phyloP scores from a whole-genome alignment of 345 rosid species.

The Anastatica hierochuntica region DNA sequence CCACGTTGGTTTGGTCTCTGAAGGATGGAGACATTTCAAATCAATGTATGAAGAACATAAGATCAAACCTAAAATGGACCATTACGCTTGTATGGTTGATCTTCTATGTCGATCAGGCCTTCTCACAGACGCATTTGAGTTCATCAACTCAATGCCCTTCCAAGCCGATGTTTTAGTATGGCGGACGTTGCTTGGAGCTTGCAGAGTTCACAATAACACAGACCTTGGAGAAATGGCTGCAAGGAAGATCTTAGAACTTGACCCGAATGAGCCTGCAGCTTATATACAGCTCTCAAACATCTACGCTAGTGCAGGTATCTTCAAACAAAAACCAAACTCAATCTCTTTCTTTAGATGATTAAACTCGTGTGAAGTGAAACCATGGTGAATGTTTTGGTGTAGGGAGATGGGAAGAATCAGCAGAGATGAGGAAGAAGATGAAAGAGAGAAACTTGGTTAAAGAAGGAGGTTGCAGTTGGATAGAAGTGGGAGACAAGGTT shows the following conservation, averaged over 20 bases:
- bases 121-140: slow-evolving; percentile 44
- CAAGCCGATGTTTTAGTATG: slow-evolving; percentile 43
- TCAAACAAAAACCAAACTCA: background rate
- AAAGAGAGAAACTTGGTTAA: slow-evolving; percentile 46
- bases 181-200: slow-evolving; percentile 75
- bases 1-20: slow-evolving; percentile 58
- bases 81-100: slow-evolving; percentile 80
- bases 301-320: slow-evolving; percentile 40
- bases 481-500: slow-evolving; percentile 51
- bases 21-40: slow-evolving; percentile 53
- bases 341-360: background rate
- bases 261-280: slow-evolving; percentile 56
- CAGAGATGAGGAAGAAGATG: slow-evolving; percentile 50
- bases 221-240: slow-evolving; percentile 55
- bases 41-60: slow-evolving; percentile 51
- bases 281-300: slow-evolving; percentile 59
- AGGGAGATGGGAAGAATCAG: slow-evolving; percentile 55
- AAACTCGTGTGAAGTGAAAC: background rate
- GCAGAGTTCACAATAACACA: slow-evolving; percentile 43
- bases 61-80: slow-evolving; percentile 60
- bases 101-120: slow-evolving; percentile 52
- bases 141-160: slow-evolving; percentile 50
- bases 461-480: slow-evolving; percentile 82
- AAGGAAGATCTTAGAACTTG: slow-evolving; percentile 50
- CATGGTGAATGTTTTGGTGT: background rate